Evolutionary conservation across 148 eudicot species (phyloP).

Genomic region (Chenopodium quinoa): DNA sequence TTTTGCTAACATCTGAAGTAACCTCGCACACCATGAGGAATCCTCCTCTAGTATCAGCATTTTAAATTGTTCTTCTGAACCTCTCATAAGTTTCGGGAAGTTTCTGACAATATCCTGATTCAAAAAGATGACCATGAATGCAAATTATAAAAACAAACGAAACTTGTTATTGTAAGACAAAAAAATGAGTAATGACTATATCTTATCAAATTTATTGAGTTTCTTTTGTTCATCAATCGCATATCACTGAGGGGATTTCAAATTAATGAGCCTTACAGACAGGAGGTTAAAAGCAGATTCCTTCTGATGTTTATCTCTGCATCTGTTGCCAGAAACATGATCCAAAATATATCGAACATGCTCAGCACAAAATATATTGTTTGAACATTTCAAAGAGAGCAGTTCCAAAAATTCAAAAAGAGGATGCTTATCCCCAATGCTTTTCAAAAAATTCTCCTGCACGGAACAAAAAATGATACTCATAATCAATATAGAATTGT

Average conservation of each 20-base stretch:
- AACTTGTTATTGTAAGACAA: background rate
- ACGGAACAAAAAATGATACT: constrained; percentile 18
- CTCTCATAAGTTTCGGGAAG: constrained; percentile 73
- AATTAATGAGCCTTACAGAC: constrained; percentile 48
- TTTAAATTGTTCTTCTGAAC: constrained; percentile 56
- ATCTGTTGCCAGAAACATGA: constrained; percentile 38
- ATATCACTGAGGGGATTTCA: background rate
- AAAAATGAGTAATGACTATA: background rate
- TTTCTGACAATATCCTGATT: constrained; percentile 55
- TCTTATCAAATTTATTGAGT: background rate
- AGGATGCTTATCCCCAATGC: constrained; percentile 51
- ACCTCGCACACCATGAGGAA: constrained; percentile 44
- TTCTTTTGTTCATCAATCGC: background rate
- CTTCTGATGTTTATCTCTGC: constrained; percentile 31
- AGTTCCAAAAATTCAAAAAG: constrained; percentile 56
- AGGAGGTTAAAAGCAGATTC: constrained; percentile 55
- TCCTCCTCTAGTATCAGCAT: constrained; percentile 45
- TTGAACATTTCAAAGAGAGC: constrained; percentile 63
- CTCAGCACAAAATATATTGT: constrained; percentile 69
- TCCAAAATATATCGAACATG: constrained; percentile 60
- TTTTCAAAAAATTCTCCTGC: constrained; percentile 63
- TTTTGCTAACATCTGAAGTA: constrained; percentile 59
- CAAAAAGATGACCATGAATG: constrained; percentile 2
- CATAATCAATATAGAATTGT: background rate
- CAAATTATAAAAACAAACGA: background rate